Base-by-base conservation (phyloP, 352 stramenopile genomes). In the Elongisporangium undulatum region DNA sequence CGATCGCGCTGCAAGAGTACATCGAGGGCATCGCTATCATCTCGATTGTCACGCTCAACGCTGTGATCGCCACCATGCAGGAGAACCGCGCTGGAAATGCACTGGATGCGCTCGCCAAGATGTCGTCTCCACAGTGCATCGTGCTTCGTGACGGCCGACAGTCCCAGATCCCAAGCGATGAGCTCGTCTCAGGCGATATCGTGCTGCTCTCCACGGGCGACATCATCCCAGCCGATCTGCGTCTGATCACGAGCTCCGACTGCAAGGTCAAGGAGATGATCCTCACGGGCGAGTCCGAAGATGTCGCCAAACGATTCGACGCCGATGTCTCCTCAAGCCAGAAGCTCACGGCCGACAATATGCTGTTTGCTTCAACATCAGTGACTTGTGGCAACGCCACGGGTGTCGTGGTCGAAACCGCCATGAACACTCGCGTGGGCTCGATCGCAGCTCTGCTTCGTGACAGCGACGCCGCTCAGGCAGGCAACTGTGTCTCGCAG, bases 191-290 rank as follows among this genome's bases (percentile, higher is more conserved):
- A 56, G 90, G 85, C 50, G 78, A 84, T 53, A 72, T 90, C 26
- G 79, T 97, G 23, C 67, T 84, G 20, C 78, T 97, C 2, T 67
- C 75, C 19, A 92, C 86, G 16, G 92, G 92, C 12, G 92, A 97
- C 60, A 88, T 96, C 55, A 83, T 98, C 21, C 87, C 89, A 0
- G 74, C 85, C 5, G 93, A 98, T 67, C 84, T 92, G 16, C 66
- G 89, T 2, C 69, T 97, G 7, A 62, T 92, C 13, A 70, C 83
- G 38, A 92, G 85, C 48, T 82, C 77, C 1, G 67, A 84, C 50
- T 76, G 75, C 45, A 80, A 87, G 53, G 74, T 97, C 12, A 94
- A 98, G 60, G 90, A 98, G 80, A 95, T 87, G 54, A 94, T 81
- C 71, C 79, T 97, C 22, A 97, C 89, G 39, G 83, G 92, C 51